A percentile compares a stretch with the other conserved stretches of the same genome.
These are phyloP conservation scores for Podaxis sp. DNA, from an alignment of 768 basidiomycete genomes.

Conservation along the genomic window DNA sequence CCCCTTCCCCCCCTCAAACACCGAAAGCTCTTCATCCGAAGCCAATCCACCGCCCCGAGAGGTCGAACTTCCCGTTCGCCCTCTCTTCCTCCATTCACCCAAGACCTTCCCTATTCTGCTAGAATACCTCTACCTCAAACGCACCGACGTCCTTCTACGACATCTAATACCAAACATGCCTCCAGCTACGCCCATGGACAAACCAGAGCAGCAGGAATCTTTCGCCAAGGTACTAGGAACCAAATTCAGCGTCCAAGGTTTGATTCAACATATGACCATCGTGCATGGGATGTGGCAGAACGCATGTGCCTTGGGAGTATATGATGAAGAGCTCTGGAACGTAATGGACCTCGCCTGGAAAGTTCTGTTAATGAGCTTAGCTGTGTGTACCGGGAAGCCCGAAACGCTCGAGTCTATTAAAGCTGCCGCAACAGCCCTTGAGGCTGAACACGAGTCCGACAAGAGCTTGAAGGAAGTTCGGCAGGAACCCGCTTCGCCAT, in stretches of 20 bases:
- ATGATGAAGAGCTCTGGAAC: conserved; percentile 62
- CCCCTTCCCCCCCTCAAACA: conserved; percentile 37
- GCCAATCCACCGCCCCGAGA: conserved; percentile 23
- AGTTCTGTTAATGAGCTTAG: conserved; percentile 56
- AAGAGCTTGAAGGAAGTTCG: neutral
- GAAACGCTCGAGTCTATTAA: conserved; percentile 12
- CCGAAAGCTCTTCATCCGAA: conserved; percentile 20
- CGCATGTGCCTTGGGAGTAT: conserved; percentile 62
- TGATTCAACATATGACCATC: conserved; percentile 42
- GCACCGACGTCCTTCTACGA: conserved; percentile 43
- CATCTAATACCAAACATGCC: conserved; percentile 38
- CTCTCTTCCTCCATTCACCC: conserved; percentile 60
- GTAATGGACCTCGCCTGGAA: conserved; percentile 67
- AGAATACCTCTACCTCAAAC: conserved; percentile 65
- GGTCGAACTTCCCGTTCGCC: conserved; percentile 54
- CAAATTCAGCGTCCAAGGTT: conserved; percentile 39
- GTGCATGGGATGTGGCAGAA: conserved; percentile 74
- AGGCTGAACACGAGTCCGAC: neutral
- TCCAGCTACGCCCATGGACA: conserved; percentile 24
- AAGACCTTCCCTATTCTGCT: conserved; percentile 55
- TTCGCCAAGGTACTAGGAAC: conserved; percentile 31
- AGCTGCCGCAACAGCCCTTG: neutral
- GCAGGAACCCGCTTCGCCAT: neutral
- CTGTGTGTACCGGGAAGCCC: conserved; percentile 40
- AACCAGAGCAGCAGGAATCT: conserved; percentile 15